Evolutionary conservation across 768 basidiomycete genomes (phyloP).

Genomic region (Obba rivulosa): DNA sequence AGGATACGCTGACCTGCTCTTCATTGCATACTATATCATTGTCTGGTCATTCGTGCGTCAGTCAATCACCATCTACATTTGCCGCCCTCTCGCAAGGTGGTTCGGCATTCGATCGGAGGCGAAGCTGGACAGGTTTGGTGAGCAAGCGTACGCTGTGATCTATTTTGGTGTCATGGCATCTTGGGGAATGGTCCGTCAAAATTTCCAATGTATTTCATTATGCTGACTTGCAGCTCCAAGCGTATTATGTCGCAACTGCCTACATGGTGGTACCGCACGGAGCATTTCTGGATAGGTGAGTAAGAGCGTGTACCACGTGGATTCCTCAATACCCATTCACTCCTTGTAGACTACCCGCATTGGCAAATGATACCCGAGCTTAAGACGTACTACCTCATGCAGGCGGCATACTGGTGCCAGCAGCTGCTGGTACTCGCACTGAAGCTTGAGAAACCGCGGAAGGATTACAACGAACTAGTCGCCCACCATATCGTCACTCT

Average conservation of each 20-base stretch:
- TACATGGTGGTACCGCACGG: slow-evolving; percentile 81
- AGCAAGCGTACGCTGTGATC: slow-evolving; percentile 83
- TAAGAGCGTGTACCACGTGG: not conserved
- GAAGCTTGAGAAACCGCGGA: slow-evolving; percentile 89
- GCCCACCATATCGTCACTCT: slow-evolving; percentile 91
- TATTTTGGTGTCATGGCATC: slow-evolving; percentile 71
- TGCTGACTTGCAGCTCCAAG: slow-evolving; percentile 31
- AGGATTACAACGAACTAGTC: slow-evolving; percentile 84
- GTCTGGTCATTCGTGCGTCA: slow-evolving; percentile 90
- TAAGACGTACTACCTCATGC: slow-evolving; percentile 92
- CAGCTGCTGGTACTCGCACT: slow-evolving; percentile 84
- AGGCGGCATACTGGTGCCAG: slow-evolving; percentile 91
- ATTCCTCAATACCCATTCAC: not conserved
- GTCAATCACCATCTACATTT: slow-evolving; percentile 56
- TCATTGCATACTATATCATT: slow-evolving; percentile 78
- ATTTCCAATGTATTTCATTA: not conserved
- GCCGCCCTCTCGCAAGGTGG: slow-evolving; percentile 59
- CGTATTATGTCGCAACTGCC: slow-evolving; percentile 78
- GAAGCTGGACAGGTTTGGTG: slow-evolving; percentile 83
- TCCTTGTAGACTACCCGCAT: slow-evolving; percentile 69
- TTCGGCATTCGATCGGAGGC: slow-evolving; percentile 61
- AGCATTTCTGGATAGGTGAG: slow-evolving; percentile 79
- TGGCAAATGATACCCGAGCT: slow-evolving; percentile 82
- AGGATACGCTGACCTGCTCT: slow-evolving; percentile 67
- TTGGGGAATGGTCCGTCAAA: slow-evolving; percentile 70